phyloP scores from a whole-genome alignment of 805 yeast species.

The Tanozyma kutaoensis region DNA sequence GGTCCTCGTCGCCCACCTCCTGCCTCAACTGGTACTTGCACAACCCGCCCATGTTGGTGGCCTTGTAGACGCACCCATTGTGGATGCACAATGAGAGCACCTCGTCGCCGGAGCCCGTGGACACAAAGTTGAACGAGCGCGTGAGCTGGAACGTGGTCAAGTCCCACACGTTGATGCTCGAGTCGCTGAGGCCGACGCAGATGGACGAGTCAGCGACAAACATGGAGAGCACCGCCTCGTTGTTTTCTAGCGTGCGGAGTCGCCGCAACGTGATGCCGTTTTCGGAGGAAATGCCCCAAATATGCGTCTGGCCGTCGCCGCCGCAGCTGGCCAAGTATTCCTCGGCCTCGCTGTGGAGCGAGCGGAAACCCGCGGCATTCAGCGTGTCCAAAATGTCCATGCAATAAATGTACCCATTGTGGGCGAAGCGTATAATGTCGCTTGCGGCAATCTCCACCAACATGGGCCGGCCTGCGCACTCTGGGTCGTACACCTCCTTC shows the following conservation, averaged over 20 bases:
- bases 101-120: constrained; percentile 9
- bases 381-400: constrained; percentile 23
- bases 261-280: constrained; percentile 1
- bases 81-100: constrained; percentile 48
- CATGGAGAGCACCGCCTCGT: constrained; percentile 62
- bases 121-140: constrained; percentile 22
- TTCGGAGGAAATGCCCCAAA: constrained; percentile 45
- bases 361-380: constrained; percentile 5
- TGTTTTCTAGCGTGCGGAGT: constrained; percentile 33
- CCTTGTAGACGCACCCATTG: constrained; percentile 49
- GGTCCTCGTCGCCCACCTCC: constrained; percentile 2
- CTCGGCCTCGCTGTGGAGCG: background rate
- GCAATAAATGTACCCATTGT: constrained; percentile 79
- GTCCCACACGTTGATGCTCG: constrained; percentile 77
- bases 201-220: constrained; percentile 51
- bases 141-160: constrained; percentile 65
- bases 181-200: constrained; percentile 72
- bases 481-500: constrained; percentile 10
- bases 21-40: constrained; percentile 13
- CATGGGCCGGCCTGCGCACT: constrained; percentile 9
- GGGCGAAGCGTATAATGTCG: constrained; percentile 71
- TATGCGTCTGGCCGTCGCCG: constrained; percentile 80
- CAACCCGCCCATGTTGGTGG: constrained; percentile 34
- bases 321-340: constrained; percentile 41
- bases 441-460: constrained; percentile 56